These are phyloP conservation scores for Polytrichum formosum DNA, from an alignment of 225 moss, liverwort and hornwort species.

Conservation along the genomic window DNA sequence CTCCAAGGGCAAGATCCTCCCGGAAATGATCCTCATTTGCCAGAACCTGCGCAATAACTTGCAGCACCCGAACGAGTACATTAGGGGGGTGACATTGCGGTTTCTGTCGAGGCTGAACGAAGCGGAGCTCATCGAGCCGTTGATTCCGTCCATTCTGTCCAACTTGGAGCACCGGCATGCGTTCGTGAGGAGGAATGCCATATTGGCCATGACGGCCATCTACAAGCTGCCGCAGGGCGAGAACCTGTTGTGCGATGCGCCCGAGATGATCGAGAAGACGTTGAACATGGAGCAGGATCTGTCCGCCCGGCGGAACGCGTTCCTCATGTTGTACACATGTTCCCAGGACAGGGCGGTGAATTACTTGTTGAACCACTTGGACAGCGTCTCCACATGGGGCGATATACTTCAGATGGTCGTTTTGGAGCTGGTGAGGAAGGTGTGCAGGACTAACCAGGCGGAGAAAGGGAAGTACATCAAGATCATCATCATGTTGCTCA, in stretches of 20 bases:
- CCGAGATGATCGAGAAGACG: slow-evolving; percentile 86
- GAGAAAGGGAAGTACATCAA: slow-evolving; percentile 95
- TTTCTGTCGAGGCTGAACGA: slow-evolving; percentile 89
- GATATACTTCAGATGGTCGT: slow-evolving; percentile 94
- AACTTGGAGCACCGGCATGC: slow-evolving; percentile 98
- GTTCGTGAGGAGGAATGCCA: slow-evolving; percentile 83
- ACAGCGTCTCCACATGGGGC: slow-evolving; percentile 86
- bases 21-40: slow-evolving; percentile 95
- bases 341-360: slow-evolving; percentile 85
- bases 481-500: slow-evolving; percentile 82
- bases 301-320: slow-evolving; percentile 77
- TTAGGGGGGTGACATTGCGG: slow-evolving; percentile 80
- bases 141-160: slow-evolving; percentile 82
- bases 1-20: slow-evolving; percentile 85
- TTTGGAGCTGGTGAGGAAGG: slow-evolving; percentile 81
- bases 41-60: slow-evolving; percentile 90
- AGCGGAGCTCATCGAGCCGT: slow-evolving; percentile 81
- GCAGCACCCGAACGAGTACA: slow-evolving; percentile 95
- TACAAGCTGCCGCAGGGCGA: slow-evolving; percentile 92
- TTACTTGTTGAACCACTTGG: slow-evolving; percentile 70
- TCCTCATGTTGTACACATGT: slow-evolving; percentile 89
- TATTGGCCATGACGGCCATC: slow-evolving; percentile 80
- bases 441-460: slow-evolving; percentile 75
- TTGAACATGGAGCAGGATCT: slow-evolving; percentile 75
- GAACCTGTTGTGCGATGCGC: slow-evolving; percentile 73